Evolutionary conservation across 2,329 filamentous ascomycete species (phyloP).

Genomic region (Hysterium pulicare): DNA sequence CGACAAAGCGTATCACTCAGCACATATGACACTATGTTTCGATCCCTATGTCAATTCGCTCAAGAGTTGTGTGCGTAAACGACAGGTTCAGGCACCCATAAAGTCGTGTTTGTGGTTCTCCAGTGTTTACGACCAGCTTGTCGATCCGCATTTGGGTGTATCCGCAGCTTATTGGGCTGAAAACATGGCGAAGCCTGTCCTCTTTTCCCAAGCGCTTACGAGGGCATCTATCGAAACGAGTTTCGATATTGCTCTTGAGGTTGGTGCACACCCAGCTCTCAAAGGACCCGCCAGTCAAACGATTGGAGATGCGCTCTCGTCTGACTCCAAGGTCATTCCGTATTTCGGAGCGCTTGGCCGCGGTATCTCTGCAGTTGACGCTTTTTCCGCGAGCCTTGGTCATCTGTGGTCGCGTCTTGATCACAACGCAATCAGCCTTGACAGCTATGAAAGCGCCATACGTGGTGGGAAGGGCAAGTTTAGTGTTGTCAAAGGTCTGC

Average conservation of each 20-base stretch:
- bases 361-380: slow-evolving; percentile 10
- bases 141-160: too few relatives aligned
- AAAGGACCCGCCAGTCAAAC: slow-evolving; percentile 17
- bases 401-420: slow-evolving; percentile 10
- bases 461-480: neutral
- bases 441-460: slow-evolving; percentile 11
- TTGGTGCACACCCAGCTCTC: slow-evolving; percentile 29
- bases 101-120: too few relatives aligned
- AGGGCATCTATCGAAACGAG: slow-evolving; percentile 7
- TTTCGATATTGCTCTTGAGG: slow-evolving; percentile 14
- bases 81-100: neutral
- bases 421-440: slow-evolving; percentile 11
- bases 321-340: neutral
- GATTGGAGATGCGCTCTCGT: neutral
- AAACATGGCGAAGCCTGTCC: slow-evolving; percentile 37
- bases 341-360: slow-evolving; percentile 14
- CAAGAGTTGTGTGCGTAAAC: slow-evolving; percentile 2
- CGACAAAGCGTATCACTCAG: slow-evolving; percentile 42
- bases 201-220: slow-evolving; percentile 32
- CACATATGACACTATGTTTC: slow-evolving; percentile 34
- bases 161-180: too few relatives aligned
- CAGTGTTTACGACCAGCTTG: too few relatives aligned
- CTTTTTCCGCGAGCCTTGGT: slow-evolving; percentile 13
- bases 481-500: slow-evolving; percentile 13
- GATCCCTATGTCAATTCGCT: slow-evolving; percentile 16